Conservation (phyloP, 345 rosid genomes). For the Ailanthus altissimus region DNA sequence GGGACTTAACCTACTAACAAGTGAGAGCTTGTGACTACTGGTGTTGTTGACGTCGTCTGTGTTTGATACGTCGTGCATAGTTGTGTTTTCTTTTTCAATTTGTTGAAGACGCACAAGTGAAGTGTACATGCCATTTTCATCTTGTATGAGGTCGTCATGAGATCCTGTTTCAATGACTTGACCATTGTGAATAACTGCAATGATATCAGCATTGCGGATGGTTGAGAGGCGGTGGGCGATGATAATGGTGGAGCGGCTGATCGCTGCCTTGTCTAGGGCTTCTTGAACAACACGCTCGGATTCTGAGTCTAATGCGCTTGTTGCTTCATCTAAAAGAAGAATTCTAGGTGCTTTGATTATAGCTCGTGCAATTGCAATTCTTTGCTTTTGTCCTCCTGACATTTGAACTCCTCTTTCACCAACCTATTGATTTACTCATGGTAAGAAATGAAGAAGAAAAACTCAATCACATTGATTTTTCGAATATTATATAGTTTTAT, state of each 20-base stretch:
- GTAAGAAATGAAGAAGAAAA: too few relatives aligned
- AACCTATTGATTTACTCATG: too few relatives aligned
- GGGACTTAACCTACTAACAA: constrained; percentile 61
- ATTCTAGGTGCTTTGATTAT: constrained; percentile 59
- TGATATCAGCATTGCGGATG: constrained; percentile 53
- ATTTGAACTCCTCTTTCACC: constrained; percentile 71
- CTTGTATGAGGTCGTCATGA: constrained; percentile 53
- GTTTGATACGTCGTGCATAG: constrained; percentile 31
- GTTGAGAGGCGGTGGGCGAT: constrained; percentile 76
- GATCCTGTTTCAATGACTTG: constrained; percentile 53
- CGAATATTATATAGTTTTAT: too few relatives aligned
- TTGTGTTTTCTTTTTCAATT: constrained; percentile 32
- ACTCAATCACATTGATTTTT: too few relatives aligned
- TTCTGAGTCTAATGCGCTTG: constrained; percentile 71
- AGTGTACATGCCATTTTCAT: constrained; percentile 47
- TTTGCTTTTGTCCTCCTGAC: constrained; percentile 80
- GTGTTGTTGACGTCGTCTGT: constrained; percentile 37
- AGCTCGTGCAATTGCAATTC: constrained; percentile 73
- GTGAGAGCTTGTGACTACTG: constrained; percentile 49
- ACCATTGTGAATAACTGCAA: constrained; percentile 50
- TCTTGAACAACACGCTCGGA: constrained; percentile 67
- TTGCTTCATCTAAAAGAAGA: constrained; percentile 73
- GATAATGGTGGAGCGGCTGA: constrained; percentile 65
- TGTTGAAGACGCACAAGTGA: constrained; percentile 58
- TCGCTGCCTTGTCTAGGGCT: constrained; percentile 56